Evolutionary conservation across 129 eudicot species (phyloP).

Genomic region (Helichrysum umbraculigerum): DNA sequence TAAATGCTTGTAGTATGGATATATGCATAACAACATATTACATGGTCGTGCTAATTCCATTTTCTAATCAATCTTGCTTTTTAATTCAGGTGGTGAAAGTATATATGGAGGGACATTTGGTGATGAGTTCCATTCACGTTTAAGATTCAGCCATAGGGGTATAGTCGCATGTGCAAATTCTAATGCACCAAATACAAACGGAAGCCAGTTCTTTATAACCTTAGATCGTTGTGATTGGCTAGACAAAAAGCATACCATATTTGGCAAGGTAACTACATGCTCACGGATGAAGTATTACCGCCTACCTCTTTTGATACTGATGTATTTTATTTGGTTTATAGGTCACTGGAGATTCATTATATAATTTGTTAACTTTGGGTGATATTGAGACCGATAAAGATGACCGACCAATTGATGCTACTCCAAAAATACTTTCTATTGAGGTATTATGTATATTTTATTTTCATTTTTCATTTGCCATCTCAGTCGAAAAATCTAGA

Average conservation of each 20-base stretch:
- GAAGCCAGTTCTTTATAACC: constrained; percentile 90
- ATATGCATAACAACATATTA: not conserved
- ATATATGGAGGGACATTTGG: constrained; percentile 77
- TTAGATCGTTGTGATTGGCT: constrained; percentile 98
- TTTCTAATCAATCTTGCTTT: not conserved
- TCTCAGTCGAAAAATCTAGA: not conserved
- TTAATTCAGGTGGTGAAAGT: constrained; percentile 85
- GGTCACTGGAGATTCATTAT: constrained; percentile 96
- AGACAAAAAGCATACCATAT: constrained; percentile 88
- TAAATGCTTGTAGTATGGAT: not conserved
- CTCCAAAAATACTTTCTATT: constrained; percentile 76
- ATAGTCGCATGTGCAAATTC: constrained; percentile 86
- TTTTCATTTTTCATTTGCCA: not conserved
- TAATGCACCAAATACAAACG: constrained; percentile 77
- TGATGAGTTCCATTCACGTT: constrained; percentile 90
- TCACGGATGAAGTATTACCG: constrained; percentile 18
- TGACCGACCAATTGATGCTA: constrained; percentile 81
- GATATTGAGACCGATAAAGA: constrained; percentile 82
- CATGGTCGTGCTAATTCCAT: constrained; percentile 6
- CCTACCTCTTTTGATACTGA: constrained; percentile 23
- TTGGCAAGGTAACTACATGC: constrained; percentile 74
- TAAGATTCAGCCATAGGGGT: constrained; percentile 92
- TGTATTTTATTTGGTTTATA: constrained; percentile 31
- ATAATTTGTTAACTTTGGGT: constrained; percentile 70
- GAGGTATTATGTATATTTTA: constrained; percentile 47